A percentile compares a stretch with the other conserved stretches of the same genome.
These are phyloP conservation scores for Mastigamoeba balamuthi DNA, from an alignment of 78 protist genomes.

Conservation along the genomic window DNA sequence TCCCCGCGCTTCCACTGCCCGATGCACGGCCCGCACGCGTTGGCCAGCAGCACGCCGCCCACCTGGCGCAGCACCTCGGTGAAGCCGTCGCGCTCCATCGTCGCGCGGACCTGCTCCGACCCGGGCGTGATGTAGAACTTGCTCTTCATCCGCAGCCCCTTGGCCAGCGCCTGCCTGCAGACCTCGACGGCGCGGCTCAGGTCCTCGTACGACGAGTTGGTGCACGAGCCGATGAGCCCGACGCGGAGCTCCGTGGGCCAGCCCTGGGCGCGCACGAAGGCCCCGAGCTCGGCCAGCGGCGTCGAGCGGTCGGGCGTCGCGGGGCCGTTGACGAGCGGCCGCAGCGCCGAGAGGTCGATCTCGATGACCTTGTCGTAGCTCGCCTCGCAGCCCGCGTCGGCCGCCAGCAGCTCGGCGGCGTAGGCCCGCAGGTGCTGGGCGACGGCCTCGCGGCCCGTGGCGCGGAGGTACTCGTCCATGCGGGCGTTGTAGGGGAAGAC, in stretches of 20 bases:
- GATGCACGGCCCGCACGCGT: constrained; percentile 96
- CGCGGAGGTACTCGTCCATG: constrained; percentile 67
- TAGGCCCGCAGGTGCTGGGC: constrained; percentile 56
- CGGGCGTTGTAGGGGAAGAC: constrained; percentile 85
- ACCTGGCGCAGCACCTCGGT: constrained; percentile 38
- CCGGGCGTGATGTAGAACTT: constrained; percentile 87
- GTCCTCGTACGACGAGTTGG: constrained; percentile 91
- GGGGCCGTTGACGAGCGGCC: constrained; percentile 93
- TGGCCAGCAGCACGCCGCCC: constrained; percentile 87
- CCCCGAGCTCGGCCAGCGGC: constrained; percentile 55
- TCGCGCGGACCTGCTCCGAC: constrained; percentile 88
- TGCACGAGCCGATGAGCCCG: constrained; percentile 90
- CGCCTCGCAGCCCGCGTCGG: constrained; percentile 7
- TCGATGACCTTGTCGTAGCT: constrained; percentile 79
- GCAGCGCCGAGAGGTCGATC: constrained; percentile 72
- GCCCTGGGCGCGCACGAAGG: constrained; percentile 39
- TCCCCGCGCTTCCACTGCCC: constrained; percentile 89
- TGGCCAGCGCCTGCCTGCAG: constrained; percentile 65
- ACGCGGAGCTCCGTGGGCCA: constrained; percentile 86
- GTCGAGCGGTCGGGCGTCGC: constrained; percentile 87
- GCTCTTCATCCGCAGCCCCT: constrained; percentile 70
- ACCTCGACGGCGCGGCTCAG: constrained; percentile 77
- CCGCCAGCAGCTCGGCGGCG: neutral
- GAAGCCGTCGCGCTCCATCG: constrained; percentile 82
- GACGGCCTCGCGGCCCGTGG: constrained; percentile 67